Evolutionary conservation across 148 eudicot species (phyloP).

Genomic region (Diospyros kaki): DNA sequence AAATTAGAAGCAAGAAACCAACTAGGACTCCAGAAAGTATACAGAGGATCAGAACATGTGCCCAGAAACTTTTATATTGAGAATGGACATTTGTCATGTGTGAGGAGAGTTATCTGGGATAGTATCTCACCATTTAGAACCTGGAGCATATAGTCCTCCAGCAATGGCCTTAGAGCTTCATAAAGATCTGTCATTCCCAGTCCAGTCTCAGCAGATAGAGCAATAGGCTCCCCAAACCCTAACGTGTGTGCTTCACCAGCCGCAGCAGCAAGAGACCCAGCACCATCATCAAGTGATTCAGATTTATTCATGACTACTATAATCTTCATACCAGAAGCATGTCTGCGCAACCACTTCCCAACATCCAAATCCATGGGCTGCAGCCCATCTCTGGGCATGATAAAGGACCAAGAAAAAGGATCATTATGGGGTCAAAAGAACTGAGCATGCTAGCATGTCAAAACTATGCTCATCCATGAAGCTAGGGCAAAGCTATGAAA

Average conservation of each 20-base stretch:
- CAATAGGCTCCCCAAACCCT: slow-evolving; percentile 94
- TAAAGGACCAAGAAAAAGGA: not conserved
- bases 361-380: slow-evolving; percentile 96
- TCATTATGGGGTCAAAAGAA: slow-evolving; percentile 12
- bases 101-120: not conserved
- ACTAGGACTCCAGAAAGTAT: slow-evolving; percentile 4
- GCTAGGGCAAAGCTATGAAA: not conserved
- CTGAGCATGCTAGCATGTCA: not conserved
- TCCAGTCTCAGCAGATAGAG: slow-evolving; percentile 98
- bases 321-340: slow-evolving; percentile 68
- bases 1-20: not conserved
- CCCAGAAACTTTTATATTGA: slow-evolving; percentile 5
- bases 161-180: slow-evolving; percentile 59
- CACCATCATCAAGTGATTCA: slow-evolving; percentile 74
- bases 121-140: slow-evolving; percentile 38
- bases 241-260: slow-evolving; percentile 81
- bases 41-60: slow-evolving; percentile 13
- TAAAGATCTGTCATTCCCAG: slow-evolving; percentile 78
- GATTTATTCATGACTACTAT: slow-evolving; percentile 91
- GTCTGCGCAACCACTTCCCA: slow-evolving; percentile 94
- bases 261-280: slow-evolving; percentile 77
- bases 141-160: slow-evolving; percentile 57
- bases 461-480: slow-evolving; percentile 5
- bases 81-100: not conserved
- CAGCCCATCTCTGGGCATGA: slow-evolving; percentile 75